Evolutionary conservation across 108 stramenopile genomes (phyloP), one percentile per base, ranked within the genome.

Genomic region (Stephanodiscus triporus): DNA sequence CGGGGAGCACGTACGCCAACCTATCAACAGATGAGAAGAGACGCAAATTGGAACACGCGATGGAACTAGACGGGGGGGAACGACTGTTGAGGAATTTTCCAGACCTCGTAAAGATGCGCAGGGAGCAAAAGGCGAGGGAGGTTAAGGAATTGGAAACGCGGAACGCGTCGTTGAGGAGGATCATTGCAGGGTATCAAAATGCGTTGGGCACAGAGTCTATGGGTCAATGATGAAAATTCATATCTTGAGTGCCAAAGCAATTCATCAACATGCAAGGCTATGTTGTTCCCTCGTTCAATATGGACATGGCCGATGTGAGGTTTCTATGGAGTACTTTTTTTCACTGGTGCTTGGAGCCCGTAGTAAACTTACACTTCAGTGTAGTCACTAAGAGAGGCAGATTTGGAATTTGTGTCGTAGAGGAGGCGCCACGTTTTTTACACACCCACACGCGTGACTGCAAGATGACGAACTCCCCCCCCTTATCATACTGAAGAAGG

Each of bases 151-250:
- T 72, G 19, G 65, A 65, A 29, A 37, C 51, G 64, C 63, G 45
- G 9, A 70, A 68, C 71, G 40, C 70, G 27, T 40, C 63, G 42
- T 66, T 78, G 65, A 63, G 62, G 65, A 78, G 70, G 70, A 70
- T 63, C 14, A 66, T 78, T 66, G 65, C 54, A 27, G 77, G 77
- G 36, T 78, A 72, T 66, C 47, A 67, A 56, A 55, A 59, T 56
- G 55, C 37, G 4, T 30, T 78, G 14, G 61, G 54, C 7, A 20
- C 20, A 3, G 49, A 50, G 49, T 50, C 49, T n/a, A 50, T 50
- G 5, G 49, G 49, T 36, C 36, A 36, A 7, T 36, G 36, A 36
- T 36, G 7, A 36, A 36, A 36, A 6, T 36, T 36, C 36, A n/a
- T n/a, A n/a, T n/a, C n/a, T n/a, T n/a, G n/a, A n/a, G n/a, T n/a